Conservation (phyloP, 2,329 filamentous ascomycete species). For the Verticillium tricorpus region DNA sequence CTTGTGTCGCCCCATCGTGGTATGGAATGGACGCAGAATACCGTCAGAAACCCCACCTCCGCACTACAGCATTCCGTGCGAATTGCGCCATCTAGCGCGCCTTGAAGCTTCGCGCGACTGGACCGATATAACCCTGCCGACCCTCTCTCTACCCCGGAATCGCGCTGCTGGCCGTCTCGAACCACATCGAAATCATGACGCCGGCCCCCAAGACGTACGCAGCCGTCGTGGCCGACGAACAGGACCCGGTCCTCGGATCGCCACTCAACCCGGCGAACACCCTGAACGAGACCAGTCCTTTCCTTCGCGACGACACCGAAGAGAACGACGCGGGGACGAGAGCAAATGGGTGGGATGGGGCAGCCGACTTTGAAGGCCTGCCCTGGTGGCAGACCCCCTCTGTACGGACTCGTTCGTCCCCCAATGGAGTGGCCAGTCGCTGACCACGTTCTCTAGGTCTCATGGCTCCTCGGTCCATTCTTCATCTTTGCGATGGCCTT, state of each 20-base stretch:
- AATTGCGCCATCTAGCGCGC: background rate
- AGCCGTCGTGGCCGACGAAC: background rate
- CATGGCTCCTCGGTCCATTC: constrained; percentile 79
- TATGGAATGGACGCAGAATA: background rate
- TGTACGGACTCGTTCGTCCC: constrained; percentile 32
- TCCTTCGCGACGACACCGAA: background rate
- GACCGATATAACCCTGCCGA: background rate
- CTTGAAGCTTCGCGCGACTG: background rate
- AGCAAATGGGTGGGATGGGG: constrained; percentile 40
- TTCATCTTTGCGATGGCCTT: constrained; percentile 80
- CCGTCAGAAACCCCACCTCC: background rate
- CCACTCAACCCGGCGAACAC: background rate
- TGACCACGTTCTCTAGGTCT: constrained; percentile 52
- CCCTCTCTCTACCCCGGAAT: background rate
- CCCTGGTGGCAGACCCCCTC: constrained; percentile 62
- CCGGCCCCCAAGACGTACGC: background rate
- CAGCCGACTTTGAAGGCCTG: constrained; percentile 54
- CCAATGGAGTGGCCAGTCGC: constrained; percentile 1
- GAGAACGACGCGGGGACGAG: constrained; percentile 4
- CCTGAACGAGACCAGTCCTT: background rate
- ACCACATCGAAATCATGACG: background rate
- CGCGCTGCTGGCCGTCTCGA: background rate
- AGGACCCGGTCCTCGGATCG: background rate
- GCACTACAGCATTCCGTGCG: background rate
- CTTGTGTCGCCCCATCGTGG: background rate